These are phyloP conservation scores for Daldinia decipiens DNA, from an alignment of 495 filamentous ascomycete genomes.

Conservation along the genomic window DNA sequence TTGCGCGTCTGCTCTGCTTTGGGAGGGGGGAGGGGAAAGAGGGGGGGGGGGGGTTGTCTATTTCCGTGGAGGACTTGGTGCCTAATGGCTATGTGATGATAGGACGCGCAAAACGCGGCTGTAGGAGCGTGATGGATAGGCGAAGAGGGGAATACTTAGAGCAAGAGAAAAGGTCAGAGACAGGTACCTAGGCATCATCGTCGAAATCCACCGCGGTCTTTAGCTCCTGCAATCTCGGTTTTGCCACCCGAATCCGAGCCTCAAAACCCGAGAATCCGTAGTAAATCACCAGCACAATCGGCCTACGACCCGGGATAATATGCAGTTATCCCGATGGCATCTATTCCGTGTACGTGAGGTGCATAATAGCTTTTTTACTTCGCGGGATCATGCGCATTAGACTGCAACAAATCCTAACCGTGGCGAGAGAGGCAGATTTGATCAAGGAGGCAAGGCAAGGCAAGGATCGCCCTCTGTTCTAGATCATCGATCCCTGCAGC, in stretches of 20 bases:
- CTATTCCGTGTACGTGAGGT: not conserved
- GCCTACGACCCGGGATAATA: not conserved
- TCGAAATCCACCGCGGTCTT: slow-evolving; percentile 15
- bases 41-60: too few species aligned
- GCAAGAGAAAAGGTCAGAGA: not conserved
- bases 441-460: not conserved
- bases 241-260: not conserved
- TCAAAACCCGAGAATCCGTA: not conserved
- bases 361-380: not conserved
- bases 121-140: not conserved
- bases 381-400: not conserved
- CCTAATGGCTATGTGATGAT: not conserved
- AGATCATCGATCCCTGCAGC: not conserved
- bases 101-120: not conserved
- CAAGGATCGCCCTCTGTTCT: slow-evolving; percentile 2
- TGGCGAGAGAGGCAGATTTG: not conserved
- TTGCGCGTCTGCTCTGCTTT: too few species aligned
- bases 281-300: not conserved
- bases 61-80: not conserved
- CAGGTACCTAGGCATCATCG: slow-evolving; percentile 11
- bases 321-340: not conserved
- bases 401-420: not conserved
- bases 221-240: slow-evolving; percentile 27
- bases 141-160: not conserved
- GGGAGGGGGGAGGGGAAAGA: too few species aligned